phyloP scores from a whole-genome alignment of 169 alveolate species.

The Plasmodium gaboni region DNA sequence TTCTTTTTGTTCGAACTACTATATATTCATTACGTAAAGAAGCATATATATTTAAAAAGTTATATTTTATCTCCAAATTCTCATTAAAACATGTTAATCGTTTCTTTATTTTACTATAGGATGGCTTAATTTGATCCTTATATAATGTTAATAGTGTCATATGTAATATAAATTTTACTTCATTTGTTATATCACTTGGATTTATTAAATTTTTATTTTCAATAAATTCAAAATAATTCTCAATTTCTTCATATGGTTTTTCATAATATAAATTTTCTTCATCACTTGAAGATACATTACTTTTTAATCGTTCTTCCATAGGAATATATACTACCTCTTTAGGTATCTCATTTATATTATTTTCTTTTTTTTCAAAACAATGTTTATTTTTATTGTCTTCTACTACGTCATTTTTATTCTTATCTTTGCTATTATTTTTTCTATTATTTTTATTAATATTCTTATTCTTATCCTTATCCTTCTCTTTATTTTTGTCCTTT shows the following conservation, averaged over 20 bases:
- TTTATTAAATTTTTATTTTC: neutral
- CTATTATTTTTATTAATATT: neutral
- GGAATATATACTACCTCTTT: neutral
- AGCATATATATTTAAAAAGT: constrained; percentile 17
- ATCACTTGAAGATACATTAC: neutral
- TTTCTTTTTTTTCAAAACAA: neutral
- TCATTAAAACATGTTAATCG: constrained; percentile 10
- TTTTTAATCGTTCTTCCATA: neutral
- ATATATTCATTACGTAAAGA: constrained; percentile 32
- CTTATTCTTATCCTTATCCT: neutral
- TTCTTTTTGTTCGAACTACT: constrained; percentile 20
- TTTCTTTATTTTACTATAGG: constrained; percentile 10
- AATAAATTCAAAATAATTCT: neutral
- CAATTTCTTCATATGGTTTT: neutral
- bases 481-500: neutral
- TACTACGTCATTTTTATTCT: neutral
- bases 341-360: neutral
- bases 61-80: neutral
- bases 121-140: constrained; percentile 36
- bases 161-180: constrained; percentile 32
- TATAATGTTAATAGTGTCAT: constrained; percentile 40
- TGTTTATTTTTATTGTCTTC: neutral
- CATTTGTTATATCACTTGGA: constrained; percentile 31
- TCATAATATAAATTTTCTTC: neutral
- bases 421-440: neutral